These are phyloP conservation scores for Pleomassaria siparia DNA, from an alignment of 2,329 filamentous ascomycete species.

Conservation along the genomic window DNA sequence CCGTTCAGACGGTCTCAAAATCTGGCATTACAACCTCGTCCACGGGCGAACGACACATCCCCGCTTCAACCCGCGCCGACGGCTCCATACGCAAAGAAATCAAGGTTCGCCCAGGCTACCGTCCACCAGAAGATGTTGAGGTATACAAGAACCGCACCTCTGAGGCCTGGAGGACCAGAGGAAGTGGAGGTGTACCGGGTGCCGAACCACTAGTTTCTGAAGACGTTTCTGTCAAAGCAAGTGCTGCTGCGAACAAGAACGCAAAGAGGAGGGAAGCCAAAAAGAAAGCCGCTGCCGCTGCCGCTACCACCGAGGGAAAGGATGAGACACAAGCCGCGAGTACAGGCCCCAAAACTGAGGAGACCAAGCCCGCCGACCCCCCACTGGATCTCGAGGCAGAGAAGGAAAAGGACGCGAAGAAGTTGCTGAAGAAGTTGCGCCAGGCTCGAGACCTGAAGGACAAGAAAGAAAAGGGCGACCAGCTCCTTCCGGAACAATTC, in stretches of 20 bases:
- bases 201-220: slow-evolving; percentile 57
- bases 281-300: slow-evolving; percentile 57
- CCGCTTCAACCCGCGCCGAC: slow-evolving; percentile 81
- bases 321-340: slow-evolving; percentile 48
- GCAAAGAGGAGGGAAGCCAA: slow-evolving; percentile 73
- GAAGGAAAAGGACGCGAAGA: slow-evolving; percentile 89
- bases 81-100: slow-evolving; percentile 93
- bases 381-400: slow-evolving; percentile 69
- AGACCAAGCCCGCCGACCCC: slow-evolving; percentile 19
- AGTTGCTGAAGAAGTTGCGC: slow-evolving; percentile 89
- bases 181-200: slow-evolving; percentile 70
- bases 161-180: slow-evolving; percentile 78
- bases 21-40: slow-evolving; percentile 67
- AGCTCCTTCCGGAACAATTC: slow-evolving; percentile 87
- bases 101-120: slow-evolving; percentile 88
- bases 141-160: slow-evolving; percentile 93
- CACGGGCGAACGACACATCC: slow-evolving; percentile 85
- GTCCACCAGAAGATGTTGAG: slow-evolving; percentile 92
- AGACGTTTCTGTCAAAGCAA: slow-evolving; percentile 52
- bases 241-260: slow-evolving; percentile 72
- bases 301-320: slow-evolving; percentile 45
- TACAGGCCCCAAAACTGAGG: slow-evolving; percentile 16
- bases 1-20: slow-evolving; percentile 40
- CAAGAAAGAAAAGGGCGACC: slow-evolving; percentile 86
- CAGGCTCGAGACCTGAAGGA: slow-evolving; percentile 87